Conservation (phyloP, 257 asterid genomes). For the Perilla frutescens region DNA sequence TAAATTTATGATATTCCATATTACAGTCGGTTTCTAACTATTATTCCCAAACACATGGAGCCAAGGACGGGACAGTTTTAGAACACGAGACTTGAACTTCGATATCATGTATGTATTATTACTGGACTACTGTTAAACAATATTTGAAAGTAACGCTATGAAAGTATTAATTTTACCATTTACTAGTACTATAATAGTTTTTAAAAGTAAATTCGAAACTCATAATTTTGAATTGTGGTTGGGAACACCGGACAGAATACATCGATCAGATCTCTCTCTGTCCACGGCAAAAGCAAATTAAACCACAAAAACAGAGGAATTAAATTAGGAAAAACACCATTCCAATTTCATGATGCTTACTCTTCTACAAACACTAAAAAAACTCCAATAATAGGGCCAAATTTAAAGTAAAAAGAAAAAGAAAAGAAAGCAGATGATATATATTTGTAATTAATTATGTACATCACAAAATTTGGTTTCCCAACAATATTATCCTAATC, state of each 20-base stretch:
- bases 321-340: slow-evolving; percentile 6
- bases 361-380: background rate
- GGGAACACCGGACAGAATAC: slow-evolving; percentile 29
- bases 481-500: background rate
- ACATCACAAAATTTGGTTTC: background rate
- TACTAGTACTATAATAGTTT: no score
- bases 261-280: slow-evolving; percentile 5
- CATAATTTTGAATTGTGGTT: slow-evolving; percentile 26
- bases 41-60: slow-evolving; percentile 23
- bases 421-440: background rate
- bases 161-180: background rate
- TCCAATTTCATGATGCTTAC: slow-evolving; percentile 32
- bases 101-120: background rate
- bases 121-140: no score
- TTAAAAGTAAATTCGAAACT: background rate
- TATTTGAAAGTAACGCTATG: background rate
- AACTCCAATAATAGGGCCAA: no score
- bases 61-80: background rate
- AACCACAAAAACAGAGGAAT: background rate
- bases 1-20: background rate
- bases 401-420: no score
- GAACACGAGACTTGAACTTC: slow-evolving; percentile 5
- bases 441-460: slow-evolving; percentile 16
- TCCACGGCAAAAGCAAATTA: background rate
- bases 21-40: slow-evolving; percentile 33